Base-by-base conservation (phyloP, 805 yeast genomes). In the Myxozyma geophila region DNA sequence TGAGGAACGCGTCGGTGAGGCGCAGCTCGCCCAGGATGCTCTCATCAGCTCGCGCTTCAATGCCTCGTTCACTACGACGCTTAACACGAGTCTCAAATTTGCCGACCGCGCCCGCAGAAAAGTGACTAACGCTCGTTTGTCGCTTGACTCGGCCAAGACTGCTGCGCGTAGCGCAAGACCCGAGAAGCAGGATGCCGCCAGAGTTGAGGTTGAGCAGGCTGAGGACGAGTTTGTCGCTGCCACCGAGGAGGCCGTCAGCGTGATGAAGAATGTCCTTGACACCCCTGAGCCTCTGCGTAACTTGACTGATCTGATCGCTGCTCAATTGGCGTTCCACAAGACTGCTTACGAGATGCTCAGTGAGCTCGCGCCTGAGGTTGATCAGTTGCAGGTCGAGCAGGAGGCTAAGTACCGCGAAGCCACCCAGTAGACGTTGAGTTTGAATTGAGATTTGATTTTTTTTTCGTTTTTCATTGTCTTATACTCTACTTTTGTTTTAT, bases 161-260 rank as follows among this genome's bases (percentile, higher is more conserved):
- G 78, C 75, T 17, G 79, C 80, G 39, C 81, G 79, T 71, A 72
- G 75, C 54, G 85, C 85, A 40, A 76, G 73, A 68, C 87, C 88
- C 23, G 87, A 83, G 70, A 86, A 86, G 76, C 88, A 87, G 73
- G 90, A 92, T 17, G 86, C 86, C 55, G 82, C 88, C 64, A 82
- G 92, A 71, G 88, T 87, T 55, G 83, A 85, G 67, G 87, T 90
- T 83, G 96, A 90, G 76, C 84, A 87, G 66, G 86, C 90, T 57
- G 97, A 90, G 78, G 97, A 90, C 72, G 92, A 88, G 72, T 90
- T 90, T 75, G 96, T 95, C 53, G 90, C 89, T 70, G 88, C 92
- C 28, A 91, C 91, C 41, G 96, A 90, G 78, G 95, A 88, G 72
- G 95, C 96, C 46, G 90, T 90, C 59, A 79, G 86, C 46, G 85